Percentiles rank a stretch among this genome's conserved stretches.
Conservation (phyloP, 2,329 filamentous ascomycete species). For the Aspergillus glaucus region DNA sequence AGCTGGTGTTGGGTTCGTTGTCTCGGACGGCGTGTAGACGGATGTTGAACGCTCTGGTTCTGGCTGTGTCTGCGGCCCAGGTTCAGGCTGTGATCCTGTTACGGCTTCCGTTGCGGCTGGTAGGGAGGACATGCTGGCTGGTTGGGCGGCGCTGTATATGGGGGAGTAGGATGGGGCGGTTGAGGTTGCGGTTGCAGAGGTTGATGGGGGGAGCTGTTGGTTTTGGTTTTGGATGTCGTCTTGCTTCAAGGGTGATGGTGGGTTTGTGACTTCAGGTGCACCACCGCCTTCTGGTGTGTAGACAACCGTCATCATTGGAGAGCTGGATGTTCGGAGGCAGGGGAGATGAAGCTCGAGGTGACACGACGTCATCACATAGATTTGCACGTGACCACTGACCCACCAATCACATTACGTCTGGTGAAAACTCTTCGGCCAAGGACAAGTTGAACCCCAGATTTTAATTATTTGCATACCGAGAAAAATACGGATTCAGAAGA, state of each 20-base stretch:
- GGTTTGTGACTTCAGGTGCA: not conserved
- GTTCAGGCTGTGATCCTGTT: not conserved
- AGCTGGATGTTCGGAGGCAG: not conserved
- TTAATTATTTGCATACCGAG: conserved; percentile 8
- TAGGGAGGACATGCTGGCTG: not conserved
- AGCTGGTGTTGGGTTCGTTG: conserved; percentile 16
- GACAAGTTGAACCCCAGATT: conserved; percentile 1
- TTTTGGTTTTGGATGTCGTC: not conserved
- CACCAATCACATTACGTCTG: not conserved
- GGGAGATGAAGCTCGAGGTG: not conserved
- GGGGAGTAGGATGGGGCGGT: conserved; percentile 30
- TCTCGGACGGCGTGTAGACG: conserved; percentile 20
- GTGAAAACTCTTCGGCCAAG: not conserved
- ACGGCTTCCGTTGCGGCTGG: not conserved
- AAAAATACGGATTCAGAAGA: conserved; percentile 24
- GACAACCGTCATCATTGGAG: not conserved
- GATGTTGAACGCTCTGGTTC: not conserved
- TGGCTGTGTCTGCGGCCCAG: not conserved
- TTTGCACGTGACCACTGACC: not conserved
- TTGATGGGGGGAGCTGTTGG: conserved; percentile 1
- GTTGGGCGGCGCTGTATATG: conserved; percentile 16
- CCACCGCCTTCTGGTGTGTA: not conserved
- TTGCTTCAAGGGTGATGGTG: not conserved
- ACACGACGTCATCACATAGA: not conserved
- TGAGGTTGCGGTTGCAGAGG: conserved; percentile 13